Evolutionary conservation across 257 asterid genomes (phyloP), one percentile per base, ranked within the genome.

Genomic region (Cruciata laevipes): DNA sequence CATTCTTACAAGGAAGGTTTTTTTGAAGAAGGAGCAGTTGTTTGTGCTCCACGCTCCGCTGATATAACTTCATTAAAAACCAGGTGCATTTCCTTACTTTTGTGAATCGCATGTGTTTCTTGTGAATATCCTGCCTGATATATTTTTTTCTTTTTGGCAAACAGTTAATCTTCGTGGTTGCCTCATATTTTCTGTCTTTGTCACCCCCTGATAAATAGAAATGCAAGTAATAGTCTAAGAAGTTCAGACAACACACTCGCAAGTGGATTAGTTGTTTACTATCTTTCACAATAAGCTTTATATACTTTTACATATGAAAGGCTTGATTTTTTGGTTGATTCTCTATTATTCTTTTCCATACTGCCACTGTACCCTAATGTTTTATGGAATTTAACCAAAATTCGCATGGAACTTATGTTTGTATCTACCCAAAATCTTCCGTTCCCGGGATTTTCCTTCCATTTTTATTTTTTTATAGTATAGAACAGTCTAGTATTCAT

Each of bases 11-110:
- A 74, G 55, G 95, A 83, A 75, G 96, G 99, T 69, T 84, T 81
- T 68, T 93, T 88, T 57, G 92, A 86, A 79, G 85, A 90, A 70
- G 97, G 97, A 71, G 95, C 96, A n/a, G 85, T 84, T 66, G 79
- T 90, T 47, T 90, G 92, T 81, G 92, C 95, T 58, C 95, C 97
- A 73, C 78, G 24, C 66, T 77, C 69, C 47, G 66, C 81, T 63
- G 97, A 93, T 71, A 75, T 89, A 62, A 61, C 52, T 77, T 68
- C 37, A 67, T 89, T 75, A 87, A 81, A 63, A 74, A 58, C 76
- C 76, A 81, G 91, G 98, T 89, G 56, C 20, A 65, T 6, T 70
- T 61, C 69, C 42, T 11, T 69, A 44, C 5, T 12, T 7, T 24
- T 25, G 17, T 21, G 31, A 24, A 16, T 23, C 53, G 38, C 14